phyloP scores from a whole-genome alignment of 768 basidiomycete species.

The Melanogaster broomeanus region DNA sequence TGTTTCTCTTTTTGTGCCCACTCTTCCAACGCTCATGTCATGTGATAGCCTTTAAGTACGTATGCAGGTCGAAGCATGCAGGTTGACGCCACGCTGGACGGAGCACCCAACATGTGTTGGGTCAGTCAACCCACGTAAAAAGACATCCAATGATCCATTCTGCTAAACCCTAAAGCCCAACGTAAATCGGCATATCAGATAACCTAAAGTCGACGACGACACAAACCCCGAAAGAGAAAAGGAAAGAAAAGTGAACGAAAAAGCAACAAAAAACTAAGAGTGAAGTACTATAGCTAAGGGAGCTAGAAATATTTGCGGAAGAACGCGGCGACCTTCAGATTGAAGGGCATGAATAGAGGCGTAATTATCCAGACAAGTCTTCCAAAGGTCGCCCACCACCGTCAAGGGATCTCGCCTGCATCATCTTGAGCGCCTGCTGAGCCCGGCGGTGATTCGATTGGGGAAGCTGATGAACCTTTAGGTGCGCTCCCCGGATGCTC shows the following conservation, averaged over 20 bases:
- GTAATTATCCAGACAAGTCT: conserved; percentile 42
- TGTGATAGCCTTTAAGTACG: conserved; percentile 14
- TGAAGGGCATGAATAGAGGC: conserved; percentile 41
- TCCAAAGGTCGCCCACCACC: conserved; percentile 52
- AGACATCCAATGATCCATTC: background rate
- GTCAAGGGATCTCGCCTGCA: conserved; percentile 38
- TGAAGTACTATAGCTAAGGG: conserved; percentile 18
- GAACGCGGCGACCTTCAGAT: conserved; percentile 51
- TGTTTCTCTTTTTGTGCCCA: background rate
- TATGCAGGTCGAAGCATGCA: conserved; percentile 1
- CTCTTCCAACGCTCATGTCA: background rate
- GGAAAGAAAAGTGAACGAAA: conserved; percentile 12
- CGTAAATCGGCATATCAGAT: too few species aligned
- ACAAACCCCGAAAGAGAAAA: too few species aligned
- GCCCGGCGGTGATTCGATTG: conserved; percentile 8
- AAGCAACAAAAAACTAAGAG: conserved; percentile 26
- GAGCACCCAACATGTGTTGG: conserved; percentile 12
- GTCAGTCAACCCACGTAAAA: conserved; percentile 17
- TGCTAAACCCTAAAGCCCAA: background rate
- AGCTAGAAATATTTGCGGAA: conserved; percentile 42
- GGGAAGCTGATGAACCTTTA: background rate
- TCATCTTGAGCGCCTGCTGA: conserved; percentile 13
- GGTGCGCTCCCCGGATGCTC: conserved; percentile 3
- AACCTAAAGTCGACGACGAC: too few species aligned
- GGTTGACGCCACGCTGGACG: background rate